Base-by-base conservation (phyloP, 805 yeast genomes). In the Starmerella ratchasimensis region DNA sequence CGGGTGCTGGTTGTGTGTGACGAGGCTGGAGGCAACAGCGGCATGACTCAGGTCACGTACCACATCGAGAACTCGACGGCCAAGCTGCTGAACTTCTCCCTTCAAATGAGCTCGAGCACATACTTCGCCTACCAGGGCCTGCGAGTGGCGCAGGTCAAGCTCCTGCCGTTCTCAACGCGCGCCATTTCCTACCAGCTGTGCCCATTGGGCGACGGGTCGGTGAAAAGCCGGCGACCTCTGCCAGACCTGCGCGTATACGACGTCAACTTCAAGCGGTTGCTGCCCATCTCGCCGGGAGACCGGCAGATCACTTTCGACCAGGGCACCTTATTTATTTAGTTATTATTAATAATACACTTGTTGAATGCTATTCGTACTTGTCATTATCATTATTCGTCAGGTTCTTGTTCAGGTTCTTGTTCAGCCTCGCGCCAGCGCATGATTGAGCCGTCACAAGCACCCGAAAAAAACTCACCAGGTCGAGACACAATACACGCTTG, bases 41-140 rank as follows among this genome's bases (percentile, higher is more conserved):
- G 55, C 51, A 30, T 53, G 72, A 31, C 60, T 52, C 31, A 32
- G 21, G 45, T 51, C 5, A 42, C 42, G 11, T 80, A 71, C 51
- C 63, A 65, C 36, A 51, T 81, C 34, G 93, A 81, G 51, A 81
- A 81, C 50, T 84, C 93, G 11, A 77, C 93, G 0, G 65, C 78
- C 2, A 63, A 77, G 31, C 67, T 76, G 2, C 72, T 82, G 45
- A 72, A 73, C 9, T 82, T 79, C 47, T 58, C 75, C 10, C 62
- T 74, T 2, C 59, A 63, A 10, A 55, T 74, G 54, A 56, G 58
- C 3, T 43, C 62, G 1, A 60, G 64, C 30, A 59, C 59, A 18
- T 55, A 49, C 48, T 68, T 56, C 52, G 61, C 54, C 28, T 63
- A 45, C 42, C 63, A 48, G 51, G 72, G 54, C 14, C 58, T 47